Evolutionary conservation across 352 stramenopile genomes (phyloP), one percentile per base, ranked within the genome.

Genomic region (Globisporangium lucens): DNA sequence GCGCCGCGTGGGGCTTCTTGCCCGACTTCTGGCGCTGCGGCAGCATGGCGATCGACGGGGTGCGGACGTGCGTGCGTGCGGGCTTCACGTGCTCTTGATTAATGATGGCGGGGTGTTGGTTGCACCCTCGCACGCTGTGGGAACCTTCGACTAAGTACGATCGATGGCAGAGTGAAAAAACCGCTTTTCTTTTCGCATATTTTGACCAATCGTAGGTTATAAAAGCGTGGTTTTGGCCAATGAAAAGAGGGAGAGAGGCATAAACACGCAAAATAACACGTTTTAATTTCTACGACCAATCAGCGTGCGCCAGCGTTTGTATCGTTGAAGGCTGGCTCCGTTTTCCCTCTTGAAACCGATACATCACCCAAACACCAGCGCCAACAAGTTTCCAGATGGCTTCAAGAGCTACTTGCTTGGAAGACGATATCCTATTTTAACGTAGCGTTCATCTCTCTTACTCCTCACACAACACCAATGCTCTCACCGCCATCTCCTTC

Each of bases 11-110:
- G 20, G 73, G 65, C 41, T 76, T 76, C 55, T 80, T 76, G 61
- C 71, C 69, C 36, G 79, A 75, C 15, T 68, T 72, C 72, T 87
- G 76, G 60, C 79, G 79, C 47, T 78, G 82, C 51, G 79, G 82
- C 61, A 90, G 79, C 81, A 89, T 89, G 56, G 10, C 4, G n/a
- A 22, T 29, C 15, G 15, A 3, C 5, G 17, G 43, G 43, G 2
- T 7, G 9, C n/a, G 55, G n/a, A 49, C 53, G 15, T 27, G 13
- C n/a, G 46, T 5, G 52, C 29, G 49, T 3, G 61, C 22, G 52
- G 29, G 62, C 8, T 17, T 8, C 7, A 27, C 53, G 20, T 59
- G 35, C 17, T 60, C 53, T 41, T 60, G 29, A 29, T 24, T 24
- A 24, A 46, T 12, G 30, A 60, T 60, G 55, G 27, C 27, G 51